Percentiles rank a stretch among this genome's conserved stretches.
Conservation (phyloP, 768 basidiomycete genomes). For the Amanita muscaria region DNA sequence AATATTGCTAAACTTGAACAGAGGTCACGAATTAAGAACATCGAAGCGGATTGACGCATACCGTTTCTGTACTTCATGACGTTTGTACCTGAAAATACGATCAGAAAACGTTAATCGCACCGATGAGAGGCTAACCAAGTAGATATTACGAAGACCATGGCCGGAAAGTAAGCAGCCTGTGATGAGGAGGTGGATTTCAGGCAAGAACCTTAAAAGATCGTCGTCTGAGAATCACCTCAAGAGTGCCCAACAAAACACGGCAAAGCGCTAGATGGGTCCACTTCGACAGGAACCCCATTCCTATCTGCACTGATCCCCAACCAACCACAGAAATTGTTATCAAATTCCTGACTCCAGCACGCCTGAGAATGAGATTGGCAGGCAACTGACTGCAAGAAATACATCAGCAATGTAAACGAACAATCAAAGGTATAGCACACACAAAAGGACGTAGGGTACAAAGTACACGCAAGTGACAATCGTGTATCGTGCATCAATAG, state of each 20-base stretch:
- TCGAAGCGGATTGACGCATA: slow-evolving; percentile 11
- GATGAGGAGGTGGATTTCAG: background rate
- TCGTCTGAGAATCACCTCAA: slow-evolving; percentile 25
- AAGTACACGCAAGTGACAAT: slow-evolving; percentile 36
- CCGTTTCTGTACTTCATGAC: slow-evolving; percentile 39
- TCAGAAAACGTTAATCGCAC: too few relatives aligned
- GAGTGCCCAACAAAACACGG: slow-evolving; percentile 35
- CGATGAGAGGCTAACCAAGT: slow-evolving; percentile 33
- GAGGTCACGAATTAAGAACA: background rate
- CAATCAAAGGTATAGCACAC: slow-evolving; percentile 9
- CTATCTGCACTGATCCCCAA: slow-evolving; percentile 37
- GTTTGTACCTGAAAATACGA: slow-evolving; percentile 29
- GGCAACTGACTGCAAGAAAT: slow-evolving; percentile 31
- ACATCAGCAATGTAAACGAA: slow-evolving; percentile 1
- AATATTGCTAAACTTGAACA: slow-evolving; percentile 21
- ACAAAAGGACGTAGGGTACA: slow-evolving; percentile 37
- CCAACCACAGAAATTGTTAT: slow-evolving; percentile 31
- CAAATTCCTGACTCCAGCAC: slow-evolving; percentile 36
- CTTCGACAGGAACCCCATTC: slow-evolving; percentile 35
- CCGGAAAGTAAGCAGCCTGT: slow-evolving; percentile 38
- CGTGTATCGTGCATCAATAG: slow-evolving; percentile 28
- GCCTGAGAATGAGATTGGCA: slow-evolving; percentile 34
- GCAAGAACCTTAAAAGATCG: background rate
- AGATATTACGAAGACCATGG: slow-evolving; percentile 36
- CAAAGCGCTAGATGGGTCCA: slow-evolving; percentile 33